Percentiles rank a stretch among this genome's conserved stretches.
Evolutionary conservation across 2,329 filamentous ascomycete genomes (phyloP).

Genomic region (Karstenula rhodostoma): DNA sequence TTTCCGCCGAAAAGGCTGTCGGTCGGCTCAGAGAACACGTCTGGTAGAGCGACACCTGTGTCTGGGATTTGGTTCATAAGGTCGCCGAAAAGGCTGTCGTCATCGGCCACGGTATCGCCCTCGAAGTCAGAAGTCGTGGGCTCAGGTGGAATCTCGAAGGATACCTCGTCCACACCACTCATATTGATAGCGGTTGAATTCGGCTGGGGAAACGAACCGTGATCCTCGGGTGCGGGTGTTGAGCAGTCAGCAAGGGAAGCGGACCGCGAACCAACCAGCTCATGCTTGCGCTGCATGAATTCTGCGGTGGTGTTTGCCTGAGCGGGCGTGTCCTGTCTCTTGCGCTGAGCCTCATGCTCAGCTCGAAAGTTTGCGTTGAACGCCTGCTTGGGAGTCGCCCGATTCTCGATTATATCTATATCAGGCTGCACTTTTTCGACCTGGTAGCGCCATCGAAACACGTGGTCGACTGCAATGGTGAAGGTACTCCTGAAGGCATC

Average conservation of each 20-base stretch:
- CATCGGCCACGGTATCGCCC: background rate
- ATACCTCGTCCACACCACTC: background rate
- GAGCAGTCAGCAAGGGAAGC: background rate
- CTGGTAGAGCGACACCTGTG: too few species aligned
- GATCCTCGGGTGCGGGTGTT: background rate
- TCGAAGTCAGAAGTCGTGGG: background rate
- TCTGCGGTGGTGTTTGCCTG: background rate
- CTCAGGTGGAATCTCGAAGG: background rate
- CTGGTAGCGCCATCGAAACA: background rate
- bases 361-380: too few species aligned
- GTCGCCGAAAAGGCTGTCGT: background rate
- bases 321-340: background rate
- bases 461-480: background rate
- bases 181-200: background rate
- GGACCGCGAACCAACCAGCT: background rate
- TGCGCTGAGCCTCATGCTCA: background rate
- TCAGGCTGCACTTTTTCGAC: too few species aligned
- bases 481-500: background rate
- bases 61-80: too few species aligned
- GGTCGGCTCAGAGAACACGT: too few species aligned
- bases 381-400: too few species aligned
- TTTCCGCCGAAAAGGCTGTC: background rate
- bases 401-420: too few species aligned
- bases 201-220: too few species aligned
- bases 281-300: conserved; percentile 2